These are phyloP conservation scores for Phytophthora nicotianae DNA, from an alignment of 352 stramenopile genomes.

Conservation along the genomic window DNA sequence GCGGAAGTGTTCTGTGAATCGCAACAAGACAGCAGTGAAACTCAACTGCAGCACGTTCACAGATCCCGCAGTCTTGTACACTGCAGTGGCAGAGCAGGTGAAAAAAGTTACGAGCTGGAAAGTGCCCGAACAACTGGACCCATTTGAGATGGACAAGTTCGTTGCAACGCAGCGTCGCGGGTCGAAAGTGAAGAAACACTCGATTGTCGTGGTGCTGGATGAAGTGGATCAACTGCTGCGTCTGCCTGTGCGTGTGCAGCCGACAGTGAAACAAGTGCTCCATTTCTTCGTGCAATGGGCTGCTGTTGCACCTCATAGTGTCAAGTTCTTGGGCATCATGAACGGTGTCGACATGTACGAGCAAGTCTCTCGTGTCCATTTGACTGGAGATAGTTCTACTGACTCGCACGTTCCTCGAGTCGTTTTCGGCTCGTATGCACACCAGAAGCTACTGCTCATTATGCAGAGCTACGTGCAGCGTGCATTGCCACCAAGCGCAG, in stretches of 20 bases:
- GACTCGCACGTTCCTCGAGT: conserved; percentile 43
- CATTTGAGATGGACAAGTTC: conserved; percentile 55
- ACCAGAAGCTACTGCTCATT: conserved; percentile 55
- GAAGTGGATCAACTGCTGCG: conserved; percentile 72
- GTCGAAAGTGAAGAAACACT: conserved; percentile 3
- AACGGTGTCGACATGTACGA: conserved; percentile 81
- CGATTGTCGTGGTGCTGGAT: conserved; percentile 58
- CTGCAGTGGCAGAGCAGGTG: conserved; percentile 38
- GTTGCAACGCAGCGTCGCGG: conserved; percentile 19
- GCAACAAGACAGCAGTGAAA: conserved; percentile 36
- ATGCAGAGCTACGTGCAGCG: conserved; percentile 45
- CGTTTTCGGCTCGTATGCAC: conserved; percentile 65
- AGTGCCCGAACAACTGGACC: conserved; percentile 43
- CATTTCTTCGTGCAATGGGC: conserved; percentile 68
- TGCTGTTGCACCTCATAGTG: conserved; percentile 29
- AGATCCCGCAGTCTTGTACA: conserved; percentile 51
- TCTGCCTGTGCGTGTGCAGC: conserved; percentile 44
- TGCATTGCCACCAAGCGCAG: conserved; percentile 2
- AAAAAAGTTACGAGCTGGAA: conserved; percentile 26
- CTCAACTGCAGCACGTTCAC: conserved; percentile 76
- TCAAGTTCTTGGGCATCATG: conserved; percentile 74
- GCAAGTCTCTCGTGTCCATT: conserved; percentile 46
- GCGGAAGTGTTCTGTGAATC: conserved; percentile 13
- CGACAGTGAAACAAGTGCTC: conserved; percentile 55
- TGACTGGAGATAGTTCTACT: conserved; percentile 5